Conservation (phyloP, 1,284 basidiomycete species). For the Pseudozyma thailandica region DNA sequence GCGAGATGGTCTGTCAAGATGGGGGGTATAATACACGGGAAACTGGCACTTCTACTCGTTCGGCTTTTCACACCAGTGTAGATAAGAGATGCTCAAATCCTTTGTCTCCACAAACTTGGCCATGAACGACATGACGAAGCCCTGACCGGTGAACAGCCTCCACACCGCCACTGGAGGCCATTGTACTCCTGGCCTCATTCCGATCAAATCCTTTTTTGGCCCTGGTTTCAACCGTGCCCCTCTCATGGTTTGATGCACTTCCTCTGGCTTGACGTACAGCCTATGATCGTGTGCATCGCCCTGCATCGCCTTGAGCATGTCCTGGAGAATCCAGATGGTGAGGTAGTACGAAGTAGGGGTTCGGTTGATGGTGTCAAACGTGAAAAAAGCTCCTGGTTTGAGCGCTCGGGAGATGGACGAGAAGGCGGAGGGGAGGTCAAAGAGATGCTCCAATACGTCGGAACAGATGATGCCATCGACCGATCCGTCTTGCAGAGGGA, state of each 20-base stretch:
- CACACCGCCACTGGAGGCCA: slow-evolving; percentile 22
- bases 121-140: slow-evolving; percentile 22
- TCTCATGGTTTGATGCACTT: slow-evolving; percentile 19
- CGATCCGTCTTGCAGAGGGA: slow-evolving; percentile 8
- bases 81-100: slow-evolving; percentile 28
- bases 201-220: slow-evolving; percentile 18
- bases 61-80: slow-evolving; percentile 34
- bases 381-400: slow-evolving; percentile 92
- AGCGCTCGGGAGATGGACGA: slow-evolving; percentile 77
- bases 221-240: slow-evolving; percentile 10
- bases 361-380: slow-evolving; percentile 70
- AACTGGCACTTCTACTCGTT: not conserved
- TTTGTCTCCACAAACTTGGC: slow-evolving; percentile 14
- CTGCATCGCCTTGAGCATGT: slow-evolving; percentile 37
- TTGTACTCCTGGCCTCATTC: slow-evolving; percentile 23
- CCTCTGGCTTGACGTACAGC: slow-evolving; percentile 33
- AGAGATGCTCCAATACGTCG: slow-evolving; percentile 53
- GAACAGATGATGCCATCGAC: slow-evolving; percentile 47
- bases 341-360: slow-evolving; percentile 48
- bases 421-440: slow-evolving; percentile 36
- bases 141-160: slow-evolving; percentile 20
- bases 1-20: too few species aligned
- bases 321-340: slow-evolving; percentile 46
- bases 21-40: not conserved
- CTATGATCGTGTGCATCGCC: slow-evolving; percentile 51